Percentiles rank a stretch among this genome's conserved stretches.
Evolutionary conservation across 345 rosid species (phyloP).

Genomic region (Psidium friedrichsthalianum): DNA sequence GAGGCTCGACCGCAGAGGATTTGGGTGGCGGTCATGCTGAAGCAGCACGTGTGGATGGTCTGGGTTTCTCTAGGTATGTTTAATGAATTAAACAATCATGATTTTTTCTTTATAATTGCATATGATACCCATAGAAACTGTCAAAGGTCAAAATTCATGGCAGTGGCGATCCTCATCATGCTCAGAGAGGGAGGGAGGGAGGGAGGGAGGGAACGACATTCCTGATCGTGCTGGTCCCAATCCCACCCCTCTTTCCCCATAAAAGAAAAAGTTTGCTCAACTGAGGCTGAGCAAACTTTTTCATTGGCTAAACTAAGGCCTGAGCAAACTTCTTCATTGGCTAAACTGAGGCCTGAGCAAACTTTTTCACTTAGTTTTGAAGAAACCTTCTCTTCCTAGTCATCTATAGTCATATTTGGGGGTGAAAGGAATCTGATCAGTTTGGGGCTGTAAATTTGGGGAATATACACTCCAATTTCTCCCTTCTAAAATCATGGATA

Average conservation of each 20-base stretch:
- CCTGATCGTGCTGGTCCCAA: too few species aligned
- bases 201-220: neutral
- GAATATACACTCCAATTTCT: neutral
- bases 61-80: slow-evolving; percentile 76
- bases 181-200: neutral
- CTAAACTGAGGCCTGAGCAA: neutral
- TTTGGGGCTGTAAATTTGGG: neutral
- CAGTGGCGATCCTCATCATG: neutral
- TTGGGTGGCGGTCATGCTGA: slow-evolving; percentile 92
- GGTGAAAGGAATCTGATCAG: neutral
- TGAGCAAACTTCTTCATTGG: neutral
- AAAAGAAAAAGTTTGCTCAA: neutral
- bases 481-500: neutral
- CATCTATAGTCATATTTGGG: neutral
- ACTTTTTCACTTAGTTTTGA: neutral
- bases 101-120: neutral
- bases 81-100: neutral
- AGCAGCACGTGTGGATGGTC: slow-evolving; percentile 76
- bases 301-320: too few species aligned
- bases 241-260: neutral
- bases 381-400: neutral
- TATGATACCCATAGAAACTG: neutral
- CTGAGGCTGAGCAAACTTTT: too few species aligned
- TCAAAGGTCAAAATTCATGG: neutral
- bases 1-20: slow-evolving; percentile 93